A percentile compares a stretch with the other conserved stretches of the same genome.
Evolutionary conservation across 495 filamentous ascomycete genomes (phyloP).

Genomic region (Mycothermus thermophilus): DNA sequence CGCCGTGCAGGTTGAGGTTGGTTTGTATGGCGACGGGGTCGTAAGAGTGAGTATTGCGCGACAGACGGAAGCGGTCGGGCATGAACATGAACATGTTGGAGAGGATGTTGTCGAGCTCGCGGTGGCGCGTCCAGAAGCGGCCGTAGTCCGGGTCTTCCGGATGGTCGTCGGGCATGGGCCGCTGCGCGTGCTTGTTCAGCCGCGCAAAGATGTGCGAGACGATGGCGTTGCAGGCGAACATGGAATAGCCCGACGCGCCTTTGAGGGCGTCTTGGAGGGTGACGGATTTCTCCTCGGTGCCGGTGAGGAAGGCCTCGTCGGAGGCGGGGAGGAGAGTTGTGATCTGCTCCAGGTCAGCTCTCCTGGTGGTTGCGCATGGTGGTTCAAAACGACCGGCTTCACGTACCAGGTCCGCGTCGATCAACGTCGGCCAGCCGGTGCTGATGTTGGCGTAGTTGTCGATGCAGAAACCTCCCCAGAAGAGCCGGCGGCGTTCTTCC

Average conservation of each 20-base stretch:
- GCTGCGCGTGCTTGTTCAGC: conserved; percentile 30
- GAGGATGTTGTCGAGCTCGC: conserved; percentile 32
- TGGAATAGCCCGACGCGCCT: conserved; percentile 24
- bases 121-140: conserved; percentile 32
- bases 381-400: too few species aligned
- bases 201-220: conserved; percentile 28
- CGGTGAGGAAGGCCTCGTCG: conserved; percentile 27
- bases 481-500: conserved; percentile 38
- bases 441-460: conserved; percentile 35
- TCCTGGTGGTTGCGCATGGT: too few species aligned
- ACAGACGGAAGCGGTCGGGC: conserved; percentile 27
- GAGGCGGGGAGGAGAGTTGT: conserved; percentile 32
- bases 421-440: conserved; percentile 34
- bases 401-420: conserved; percentile 27
- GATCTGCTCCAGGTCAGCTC: too few species aligned
- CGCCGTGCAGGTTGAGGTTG: conserved; percentile 32
- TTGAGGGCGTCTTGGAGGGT: conserved; percentile 24
- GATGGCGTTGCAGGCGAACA: conserved; percentile 26
- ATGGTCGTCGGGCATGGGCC: conserved; percentile 23
- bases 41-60: conserved; percentile 20
- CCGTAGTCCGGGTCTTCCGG: conserved; percentile 28
- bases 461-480: conserved; percentile 39
- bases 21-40: conserved; percentile 28
- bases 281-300: conserved; percentile 19
- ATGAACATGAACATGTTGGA: conserved; percentile 35